Base-by-base conservation (phyloP, 176 grass and related monocot genomes). In the Otatea glauca region DNA sequence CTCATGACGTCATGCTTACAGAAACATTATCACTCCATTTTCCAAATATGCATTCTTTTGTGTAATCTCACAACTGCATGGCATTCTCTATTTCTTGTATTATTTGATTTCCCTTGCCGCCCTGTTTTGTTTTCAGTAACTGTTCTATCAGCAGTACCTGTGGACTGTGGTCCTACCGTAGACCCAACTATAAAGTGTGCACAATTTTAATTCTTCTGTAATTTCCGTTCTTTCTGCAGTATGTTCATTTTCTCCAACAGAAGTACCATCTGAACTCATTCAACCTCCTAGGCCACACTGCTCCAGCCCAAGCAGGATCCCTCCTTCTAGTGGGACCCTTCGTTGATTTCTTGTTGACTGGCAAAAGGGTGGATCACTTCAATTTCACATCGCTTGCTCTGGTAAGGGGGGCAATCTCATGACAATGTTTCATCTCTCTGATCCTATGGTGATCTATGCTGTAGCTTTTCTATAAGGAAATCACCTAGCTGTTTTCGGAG, bases 211-310 rank as follows among this genome's bases (percentile, higher is more conserved):
- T 74, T 58, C 24, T 74, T 75, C 35, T 54, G 62, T 91, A 74
- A 66, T 73, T 64, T 83, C 0, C 42, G 2, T 78, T 86, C 42
- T 39, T 70, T 77, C 24, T 88, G 85, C 74, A 97, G 94, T 94
- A 92, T 63, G 76, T 97, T 62, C 92, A 97, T 81, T 94, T 88
- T 69, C 94, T 97, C 63, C 94, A 92, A 75, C 55, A 75, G 75
- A 97, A 94, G 80, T 88, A 97, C 79, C 74, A 92, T 29, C 80
- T 97, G 43, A 92, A 90, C 85, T 97, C 92, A 29, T 97, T 94
- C 87, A 97, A 92, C 79, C 92, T 97, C 51, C 89, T 97, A 76
- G 77, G 86, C 18, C 94, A 97, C 75, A 97, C 88, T 68, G 94
- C 94, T 85, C 94, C 89, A 68, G 87, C 75, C 65, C 94, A 97